Conservation (phyloP, 176 grass and related monocot species). For the Zea luxurians region DNA sequence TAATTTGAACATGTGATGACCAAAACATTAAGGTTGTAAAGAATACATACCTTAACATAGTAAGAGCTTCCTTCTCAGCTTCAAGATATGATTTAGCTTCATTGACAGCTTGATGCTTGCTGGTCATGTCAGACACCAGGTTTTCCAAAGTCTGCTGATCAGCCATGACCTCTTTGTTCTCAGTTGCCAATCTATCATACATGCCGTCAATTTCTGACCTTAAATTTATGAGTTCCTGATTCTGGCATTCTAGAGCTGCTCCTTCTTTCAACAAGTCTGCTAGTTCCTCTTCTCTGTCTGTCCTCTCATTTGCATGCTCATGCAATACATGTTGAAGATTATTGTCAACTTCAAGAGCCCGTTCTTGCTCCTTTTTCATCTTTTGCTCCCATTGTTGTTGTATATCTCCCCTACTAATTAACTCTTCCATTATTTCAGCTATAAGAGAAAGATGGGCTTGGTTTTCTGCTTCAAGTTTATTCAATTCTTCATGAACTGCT, state of each 20-base stretch:
- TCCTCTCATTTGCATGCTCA: conserved; percentile 60
- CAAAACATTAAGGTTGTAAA: conserved; percentile 3
- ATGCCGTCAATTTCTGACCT: conserved; percentile 73
- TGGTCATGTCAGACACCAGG: conserved; percentile 44
- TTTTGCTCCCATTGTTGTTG: conserved; percentile 66
- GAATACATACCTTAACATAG: conserved; percentile 74
- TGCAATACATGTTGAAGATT: conserved; percentile 55
- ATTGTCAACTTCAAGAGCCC: conserved; percentile 42
- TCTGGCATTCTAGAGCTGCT: conserved; percentile 51
- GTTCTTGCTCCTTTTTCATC: conserved; percentile 53
- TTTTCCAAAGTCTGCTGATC: conserved; percentile 62
- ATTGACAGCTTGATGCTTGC: conserved; percentile 62
- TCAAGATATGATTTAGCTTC: conserved; percentile 80
- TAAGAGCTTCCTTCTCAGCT: conserved; percentile 82
- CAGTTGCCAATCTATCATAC: conserved; percentile 53
- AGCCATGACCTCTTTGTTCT: conserved; percentile 52
- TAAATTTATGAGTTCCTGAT: conserved; percentile 53
- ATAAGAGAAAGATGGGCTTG: conserved; percentile 52
- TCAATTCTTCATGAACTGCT: conserved; percentile 59
- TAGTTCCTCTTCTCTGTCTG: conserved; percentile 44
- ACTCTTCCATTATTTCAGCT: conserved; percentile 80
- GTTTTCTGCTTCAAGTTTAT: conserved; percentile 67
- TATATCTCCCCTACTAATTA: conserved; percentile 77
- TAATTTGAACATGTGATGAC: conserved; percentile 11
- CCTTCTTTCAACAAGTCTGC: conserved; percentile 66